These are phyloP conservation scores for Termitomyces sp. DNA, from an alignment of 768 basidiomycete species.

Conservation along the genomic window DNA sequence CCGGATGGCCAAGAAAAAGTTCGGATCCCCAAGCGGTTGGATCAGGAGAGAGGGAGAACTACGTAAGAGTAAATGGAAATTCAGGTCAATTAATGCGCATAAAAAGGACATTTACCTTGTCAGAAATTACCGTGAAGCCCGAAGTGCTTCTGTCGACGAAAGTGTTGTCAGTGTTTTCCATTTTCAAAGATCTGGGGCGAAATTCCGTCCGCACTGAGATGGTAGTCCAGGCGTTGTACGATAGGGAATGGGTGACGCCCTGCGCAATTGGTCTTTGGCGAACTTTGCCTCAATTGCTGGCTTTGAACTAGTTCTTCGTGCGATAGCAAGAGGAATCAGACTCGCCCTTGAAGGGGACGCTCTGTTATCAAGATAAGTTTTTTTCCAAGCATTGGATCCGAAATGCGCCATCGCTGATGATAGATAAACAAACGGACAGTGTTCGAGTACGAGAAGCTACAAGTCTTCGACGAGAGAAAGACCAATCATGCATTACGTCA, in stretches of 20 bases:
- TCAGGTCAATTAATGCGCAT: neutral
- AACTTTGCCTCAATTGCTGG: constrained; percentile 40
- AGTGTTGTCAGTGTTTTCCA: neutral
- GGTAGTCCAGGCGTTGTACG: constrained; percentile 11
- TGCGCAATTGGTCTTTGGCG: constrained; percentile 12
- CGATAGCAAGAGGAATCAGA: constrained; percentile 38
- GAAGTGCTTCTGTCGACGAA: neutral
- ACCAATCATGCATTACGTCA: constrained; percentile 1
- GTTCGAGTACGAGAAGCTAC: too few relatives aligned
- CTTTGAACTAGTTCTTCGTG: constrained; percentile 20
- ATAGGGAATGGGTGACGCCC: neutral
- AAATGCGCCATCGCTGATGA: constrained; percentile 26
- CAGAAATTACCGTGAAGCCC: constrained; percentile 45
- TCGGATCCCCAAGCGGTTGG: constrained; percentile 72
- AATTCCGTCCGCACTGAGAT: constrained; percentile 7
- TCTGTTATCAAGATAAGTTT: constrained; percentile 35
- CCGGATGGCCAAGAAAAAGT: constrained; percentile 50
- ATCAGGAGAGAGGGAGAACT: constrained; percentile 77
- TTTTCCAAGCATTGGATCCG: constrained; percentile 37
- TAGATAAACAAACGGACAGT: neutral
- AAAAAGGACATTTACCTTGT: constrained; percentile 42
- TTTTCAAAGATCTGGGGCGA: neutral
- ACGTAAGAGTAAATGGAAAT: neutral
- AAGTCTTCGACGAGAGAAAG: too few relatives aligned
- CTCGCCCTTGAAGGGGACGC: constrained; percentile 50